Percentiles rank a stretch among this genome's conserved stretches.
These are phyloP conservation scores for Prinsepia uniflora DNA, from an alignment of 306 rosid species.

Conservation along the genomic window DNA sequence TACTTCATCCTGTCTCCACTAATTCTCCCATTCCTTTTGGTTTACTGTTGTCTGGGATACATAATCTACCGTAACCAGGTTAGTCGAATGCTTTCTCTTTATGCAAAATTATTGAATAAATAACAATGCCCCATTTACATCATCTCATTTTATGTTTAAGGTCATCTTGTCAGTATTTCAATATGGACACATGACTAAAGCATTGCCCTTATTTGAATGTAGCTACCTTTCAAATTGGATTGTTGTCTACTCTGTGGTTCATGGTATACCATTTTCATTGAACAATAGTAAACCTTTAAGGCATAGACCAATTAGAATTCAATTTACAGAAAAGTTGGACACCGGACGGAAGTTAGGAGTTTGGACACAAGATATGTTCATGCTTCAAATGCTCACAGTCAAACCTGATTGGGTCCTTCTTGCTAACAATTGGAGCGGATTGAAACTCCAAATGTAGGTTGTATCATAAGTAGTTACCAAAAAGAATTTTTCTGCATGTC, in stretches of 20 bases:
- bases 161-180: not conserved
- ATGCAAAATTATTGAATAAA: not conserved
- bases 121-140: not conserved
- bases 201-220: not conserved
- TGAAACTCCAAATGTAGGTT: constrained; percentile 2
- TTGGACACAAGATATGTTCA: not conserved
- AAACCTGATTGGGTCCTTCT: not conserved
- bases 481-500: not conserved
- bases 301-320: not conserved
- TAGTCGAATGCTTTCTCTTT: constrained; percentile 4
- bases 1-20: constrained; percentile 71
- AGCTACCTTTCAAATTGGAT: not conserved
- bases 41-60: constrained; percentile 65
- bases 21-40: constrained; percentile 73
- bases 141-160: not conserved
- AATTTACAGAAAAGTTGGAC: not conserved
- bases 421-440: not conserved
- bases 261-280: not conserved
- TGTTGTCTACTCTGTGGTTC: not conserved
- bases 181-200: not conserved
- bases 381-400: not conserved
- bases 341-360: not conserved
- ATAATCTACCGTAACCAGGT: constrained; percentile 78
- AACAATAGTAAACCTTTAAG: not conserved
- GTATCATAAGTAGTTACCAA: not conserved